Evolutionary conservation across 1,284 basidiomycete species (phyloP), one percentile per base, ranked within the genome.

Genomic region (Grifola frondosa): DNA sequence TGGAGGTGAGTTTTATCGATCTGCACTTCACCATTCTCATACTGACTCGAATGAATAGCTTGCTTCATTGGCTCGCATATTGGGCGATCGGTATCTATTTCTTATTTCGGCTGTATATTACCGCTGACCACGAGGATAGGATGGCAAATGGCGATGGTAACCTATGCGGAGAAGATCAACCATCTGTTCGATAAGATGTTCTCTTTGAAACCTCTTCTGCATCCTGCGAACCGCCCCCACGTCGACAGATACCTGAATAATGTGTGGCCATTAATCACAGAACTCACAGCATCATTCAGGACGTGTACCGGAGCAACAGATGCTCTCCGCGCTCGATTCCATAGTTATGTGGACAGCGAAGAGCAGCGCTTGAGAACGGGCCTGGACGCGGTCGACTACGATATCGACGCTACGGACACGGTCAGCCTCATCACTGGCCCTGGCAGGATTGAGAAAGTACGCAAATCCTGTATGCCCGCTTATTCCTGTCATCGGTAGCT

Each of bases 401-500:
- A 50, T 19, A 44, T 62, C 12, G 59, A 62, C 24, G 53, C 45
- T 8, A 19, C 20, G 0, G 48, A 50, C 13, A 56, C 60, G 7
- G 41, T 62, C 12, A 34, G 40, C 5, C 45, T 58, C 6, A 34
- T 58, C 2, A 24, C 49, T 5, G 53, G 54, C 2, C 22, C 42
- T 4, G 54, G 52, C 4, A 28, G 58, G 11, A 38, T 53, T n/a
- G 58, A 58, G 38, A 42, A 52, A 34, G 58, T 58, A 46, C n/a
- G 12, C 15, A 25, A 10, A 25, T 25, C 5, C 12, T 37, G 20
- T 2, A 3, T 26, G 26, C 3, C 7, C n/a, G 7, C 19, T 33
- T 30, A 5, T 29, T 11, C 12, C 8, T 22, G 9, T 21, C 23
- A 4, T 22, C 15, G 11, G 2, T 32, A 3, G 15, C 38, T 11